Evolutionary conservation across 208 protist genomes (phyloP), one percentile per base, ranked within the genome.

Genomic region (Leptomonas pyrrhocoris): DNA sequence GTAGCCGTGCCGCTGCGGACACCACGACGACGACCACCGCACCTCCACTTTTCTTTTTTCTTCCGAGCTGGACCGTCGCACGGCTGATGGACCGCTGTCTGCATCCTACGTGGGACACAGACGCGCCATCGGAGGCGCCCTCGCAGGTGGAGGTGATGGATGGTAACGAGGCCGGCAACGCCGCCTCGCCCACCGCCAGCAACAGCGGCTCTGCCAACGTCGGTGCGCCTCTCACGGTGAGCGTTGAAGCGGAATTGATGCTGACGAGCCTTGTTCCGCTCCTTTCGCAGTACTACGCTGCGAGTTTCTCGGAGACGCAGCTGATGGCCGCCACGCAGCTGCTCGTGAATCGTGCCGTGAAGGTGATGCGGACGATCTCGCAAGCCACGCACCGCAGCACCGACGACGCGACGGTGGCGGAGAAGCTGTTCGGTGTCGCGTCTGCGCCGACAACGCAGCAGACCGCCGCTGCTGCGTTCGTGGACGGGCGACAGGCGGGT

Each of bases 201-300:
- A 21, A 2, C 38, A 4, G 16, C 40, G 21, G 5, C 54, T 11
- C 57, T 16, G 31, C 59, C 8, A 51, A 25, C 25, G 30, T 36
- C 12, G 69, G 36, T 13, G 36, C 43, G 13, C 18, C 51, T 34
- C 30, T 64, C 6, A 19, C 21, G 3, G 68, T 54, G 16, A 54
- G 21, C 45, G 40, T 53, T 65, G 63, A 81, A 28, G 38, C 64
- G 15, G 60, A 55, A 15, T 38, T 56, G 16, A 18, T 74, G 11
- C 38, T 81, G 36, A 65, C 46, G 23, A 67, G 60, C 34, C 45
- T 81, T 4, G 13, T 81, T 16, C 77, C 77, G 12, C 46, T 81
- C 11, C 54, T 81, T 0, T 73, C 65, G 0, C 77, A 77, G 61
- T 76, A 72, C 51, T 81, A 81, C 42, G 30, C 57, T 31, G 66